Percentiles rank a stretch among this genome's conserved stretches.
These are phyloP conservation scores for Isatis lusitanica DNA, from an alignment of 441 rosid species.

Conservation along the genomic window DNA sequence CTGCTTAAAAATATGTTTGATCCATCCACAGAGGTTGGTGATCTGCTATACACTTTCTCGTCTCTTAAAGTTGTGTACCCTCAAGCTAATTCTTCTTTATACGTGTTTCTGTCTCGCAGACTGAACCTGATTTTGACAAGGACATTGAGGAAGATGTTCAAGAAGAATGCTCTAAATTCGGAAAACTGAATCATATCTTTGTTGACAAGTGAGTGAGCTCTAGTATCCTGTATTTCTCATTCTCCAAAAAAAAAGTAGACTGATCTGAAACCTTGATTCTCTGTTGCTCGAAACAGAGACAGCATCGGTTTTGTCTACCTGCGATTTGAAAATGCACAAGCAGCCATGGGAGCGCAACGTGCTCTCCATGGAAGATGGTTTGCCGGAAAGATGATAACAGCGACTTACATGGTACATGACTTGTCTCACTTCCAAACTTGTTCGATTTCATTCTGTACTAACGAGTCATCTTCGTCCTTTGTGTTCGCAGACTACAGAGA, in stretches of 20 bases:
- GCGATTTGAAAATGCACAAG: slow-evolving; percentile 60
- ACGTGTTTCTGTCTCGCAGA: slow-evolving; percentile 45
- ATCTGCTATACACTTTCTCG: not conserved
- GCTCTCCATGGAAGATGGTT: slow-evolving; percentile 99
- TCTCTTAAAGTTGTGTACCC: not conserved
- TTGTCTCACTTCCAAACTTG: not conserved
- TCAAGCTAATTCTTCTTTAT: not conserved
- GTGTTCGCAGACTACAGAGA: slow-evolving; percentile 51
- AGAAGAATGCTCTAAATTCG: slow-evolving; percentile 82
- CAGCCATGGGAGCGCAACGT: slow-evolving; percentile 70
- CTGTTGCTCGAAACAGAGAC: slow-evolving; percentile 50
- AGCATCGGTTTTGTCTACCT: slow-evolving; percentile 84
- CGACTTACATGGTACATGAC: slow-evolving; percentile 66
- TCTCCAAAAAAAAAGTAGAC: not conserved
- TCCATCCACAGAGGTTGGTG: slow-evolving; percentile 63
- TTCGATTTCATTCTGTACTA: not conserved
- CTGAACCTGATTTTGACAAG: slow-evolving; percentile 76
- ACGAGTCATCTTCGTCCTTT: not conserved
- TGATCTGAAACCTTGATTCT: not conserved
- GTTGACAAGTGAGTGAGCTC: slow-evolving; percentile 72
- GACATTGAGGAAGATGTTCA: slow-evolving; percentile 92
- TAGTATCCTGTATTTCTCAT: not conserved
- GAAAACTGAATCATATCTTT: slow-evolving; percentile 67
- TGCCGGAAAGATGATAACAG: slow-evolving; percentile 98
- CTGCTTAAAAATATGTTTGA: slow-evolving; percentile 96